Percentiles rank a stretch among this genome's conserved stretches.
These are phyloP conservation scores for Neurospora sp. DNA, from an alignment of 495 filamentous ascomycete species.

Conservation along the genomic window DNA sequence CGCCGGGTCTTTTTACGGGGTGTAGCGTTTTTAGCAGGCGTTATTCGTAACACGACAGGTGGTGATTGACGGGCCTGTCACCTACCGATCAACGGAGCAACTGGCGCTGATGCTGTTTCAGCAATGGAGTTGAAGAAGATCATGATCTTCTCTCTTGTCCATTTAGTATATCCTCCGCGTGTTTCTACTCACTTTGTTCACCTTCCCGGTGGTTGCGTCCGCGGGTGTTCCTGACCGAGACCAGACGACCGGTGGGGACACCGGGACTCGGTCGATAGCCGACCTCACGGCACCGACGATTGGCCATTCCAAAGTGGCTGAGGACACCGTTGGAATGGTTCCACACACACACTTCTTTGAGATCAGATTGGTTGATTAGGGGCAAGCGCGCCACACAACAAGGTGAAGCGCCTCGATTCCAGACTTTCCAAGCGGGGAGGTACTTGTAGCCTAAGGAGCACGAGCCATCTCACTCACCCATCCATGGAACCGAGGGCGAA, in stretches of 20 bases:
- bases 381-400: neutral
- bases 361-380: neutral
- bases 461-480: neutral
- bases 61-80: neutral
- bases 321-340: neutral
- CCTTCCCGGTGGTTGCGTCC: neutral
- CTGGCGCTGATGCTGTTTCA: neutral
- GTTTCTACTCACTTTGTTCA: neutral
- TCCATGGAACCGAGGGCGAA: neutral
- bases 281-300: neutral
- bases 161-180: neutral
- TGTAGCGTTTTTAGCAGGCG: neutral
- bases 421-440: neutral
- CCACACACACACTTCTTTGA: neutral
- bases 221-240: neutral
- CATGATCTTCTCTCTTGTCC: neutral
- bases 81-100: neutral
- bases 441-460: neutral
- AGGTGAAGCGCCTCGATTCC: neutral
- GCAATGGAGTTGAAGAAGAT: neutral
- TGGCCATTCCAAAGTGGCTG: neutral
- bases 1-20: neutral
- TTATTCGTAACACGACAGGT: neutral
- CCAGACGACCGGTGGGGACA: neutral
- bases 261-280: neutral